Percentiles rank a stretch among this genome's conserved stretches.
phyloP scores from a whole-genome alignment of 179 eudicot genomes.

The Vitellaria paradoxa region DNA sequence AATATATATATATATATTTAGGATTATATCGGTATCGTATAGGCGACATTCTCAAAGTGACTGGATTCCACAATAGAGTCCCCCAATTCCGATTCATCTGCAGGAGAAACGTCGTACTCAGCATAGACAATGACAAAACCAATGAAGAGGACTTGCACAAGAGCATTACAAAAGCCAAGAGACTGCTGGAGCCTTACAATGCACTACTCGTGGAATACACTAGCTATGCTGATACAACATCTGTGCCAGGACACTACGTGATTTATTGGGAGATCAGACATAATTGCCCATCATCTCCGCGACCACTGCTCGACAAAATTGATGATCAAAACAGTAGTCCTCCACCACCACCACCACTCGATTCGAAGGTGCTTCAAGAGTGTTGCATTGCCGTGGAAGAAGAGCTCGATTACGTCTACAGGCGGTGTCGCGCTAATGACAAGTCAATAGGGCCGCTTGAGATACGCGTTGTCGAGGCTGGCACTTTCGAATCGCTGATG shows the following conservation, averaged over 20 bases:
- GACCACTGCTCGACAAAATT: no score
- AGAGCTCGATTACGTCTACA: constrained; percentile 57
- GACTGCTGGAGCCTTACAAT: constrained; percentile 51
- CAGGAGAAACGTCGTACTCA: constrained; percentile 61
- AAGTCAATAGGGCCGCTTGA: constrained; percentile 73
- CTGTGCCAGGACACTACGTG: constrained; percentile 80
- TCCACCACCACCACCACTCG: neutral
- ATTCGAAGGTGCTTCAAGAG: constrained; percentile 36
- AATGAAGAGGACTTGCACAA: constrained; percentile 69
- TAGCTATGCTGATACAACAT: constrained; percentile 59
- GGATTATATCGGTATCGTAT: constrained; percentile 68
- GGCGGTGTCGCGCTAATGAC: constrained; percentile 57
- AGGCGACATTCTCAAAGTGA: constrained; percentile 75
- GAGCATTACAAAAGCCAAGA: constrained; percentile 57
- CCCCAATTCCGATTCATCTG: constrained; percentile 79
- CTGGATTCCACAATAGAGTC: constrained; percentile 65
- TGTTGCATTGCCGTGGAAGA: constrained; percentile 67
- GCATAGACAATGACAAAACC: constrained; percentile 77
- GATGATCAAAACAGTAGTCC: neutral
- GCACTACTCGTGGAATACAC: constrained; percentile 65
- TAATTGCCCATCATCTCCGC: no score
- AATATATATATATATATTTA: constrained; percentile 9
- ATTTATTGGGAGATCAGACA: constrained; percentile 65
- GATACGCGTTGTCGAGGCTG: constrained; percentile 54
- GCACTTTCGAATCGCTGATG: constrained; percentile 69